Conservation (phyloP, 441 rosid genomes). For the Gossypium schwendimanii region DNA sequence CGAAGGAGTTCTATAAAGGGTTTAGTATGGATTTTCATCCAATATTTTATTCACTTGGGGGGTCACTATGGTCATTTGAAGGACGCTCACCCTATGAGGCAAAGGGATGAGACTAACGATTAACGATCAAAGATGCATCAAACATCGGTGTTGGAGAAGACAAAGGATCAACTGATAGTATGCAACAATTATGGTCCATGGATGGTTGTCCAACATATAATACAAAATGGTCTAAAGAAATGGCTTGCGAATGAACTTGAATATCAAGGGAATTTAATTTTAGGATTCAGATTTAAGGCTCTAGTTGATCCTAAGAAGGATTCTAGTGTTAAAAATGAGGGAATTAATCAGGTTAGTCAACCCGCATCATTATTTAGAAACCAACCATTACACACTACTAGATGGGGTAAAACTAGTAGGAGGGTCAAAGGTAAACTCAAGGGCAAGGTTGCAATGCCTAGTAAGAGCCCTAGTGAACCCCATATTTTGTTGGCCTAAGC, state of each 20-base stretch:
- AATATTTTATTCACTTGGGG: not conserved
- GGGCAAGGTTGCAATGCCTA: not conserved
- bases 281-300: not conserved
- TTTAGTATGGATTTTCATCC: not conserved
- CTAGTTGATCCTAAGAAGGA: not conserved
- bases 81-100: not conserved
- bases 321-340: not conserved
- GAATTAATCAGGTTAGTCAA: not conserved
- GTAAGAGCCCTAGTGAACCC: not conserved
- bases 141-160: not conserved
- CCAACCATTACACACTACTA: not conserved
- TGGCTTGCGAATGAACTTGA: not conserved
- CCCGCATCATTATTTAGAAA: not conserved
- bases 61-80: not conserved
- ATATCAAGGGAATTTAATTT: not conserved
- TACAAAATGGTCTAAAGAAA: not conserved
- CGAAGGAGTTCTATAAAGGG: not conserved
- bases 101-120: not conserved
- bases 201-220: not conserved
- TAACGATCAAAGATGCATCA: not conserved
- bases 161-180: not conserved
- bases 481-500: not conserved
- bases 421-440: not conserved
- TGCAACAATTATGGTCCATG: not conserved
- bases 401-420: not conserved